Base-by-base conservation (phyloP, 129 eudicot species). In the Lactuca sativa region DNA sequence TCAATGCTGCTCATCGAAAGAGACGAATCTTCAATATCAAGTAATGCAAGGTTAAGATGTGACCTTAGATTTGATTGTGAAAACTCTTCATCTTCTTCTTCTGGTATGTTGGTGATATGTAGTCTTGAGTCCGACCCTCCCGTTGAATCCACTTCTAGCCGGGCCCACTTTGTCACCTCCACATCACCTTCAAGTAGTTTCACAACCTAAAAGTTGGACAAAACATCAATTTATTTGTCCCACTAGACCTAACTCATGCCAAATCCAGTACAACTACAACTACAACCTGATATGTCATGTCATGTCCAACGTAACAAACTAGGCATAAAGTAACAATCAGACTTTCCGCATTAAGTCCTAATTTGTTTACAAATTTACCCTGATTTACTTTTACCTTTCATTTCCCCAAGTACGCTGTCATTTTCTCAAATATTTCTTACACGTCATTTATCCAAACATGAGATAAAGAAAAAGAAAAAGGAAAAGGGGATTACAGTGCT, bases 11-110 rank as follows among this genome's bases (percentile, higher is more conserved):
- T 83, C 71, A 85, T 51, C 2, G 99, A 90, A 6, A 77, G 70
- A 21, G 97, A 87, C 9, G 88, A 84, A 15, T 87, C 95, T 21
- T 92, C 97, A 3, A 93, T 74, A 7, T 87, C 97, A 12, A 81
- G 95, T 80, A 93, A 81, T 17, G 99, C 99, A 36, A 93, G 95
- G 83, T 86, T 90, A 6, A 93, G 78, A 62, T 93, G 92, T 21
- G 91, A 85, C 62, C 84, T 85, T 59, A 87, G 85, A 77, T 84
- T 90, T 32, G 90, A 73, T 34, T 63, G 70, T 13, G 90, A 82
- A 58, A 77, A 76, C 30, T 72, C 80, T 58, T 83, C 95, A 0
- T 87, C 92, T 36, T 90, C 95, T 44, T 81, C 95, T 44, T 87
- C 96, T 0, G 74, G 55, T 33, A 82, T 51, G 69, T 83, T 77